A percentile compares a stretch with the other conserved stretches of the same genome.
Conservation (phyloP, 768 basidiomycete species). For the Arthromyces matolae region DNA sequence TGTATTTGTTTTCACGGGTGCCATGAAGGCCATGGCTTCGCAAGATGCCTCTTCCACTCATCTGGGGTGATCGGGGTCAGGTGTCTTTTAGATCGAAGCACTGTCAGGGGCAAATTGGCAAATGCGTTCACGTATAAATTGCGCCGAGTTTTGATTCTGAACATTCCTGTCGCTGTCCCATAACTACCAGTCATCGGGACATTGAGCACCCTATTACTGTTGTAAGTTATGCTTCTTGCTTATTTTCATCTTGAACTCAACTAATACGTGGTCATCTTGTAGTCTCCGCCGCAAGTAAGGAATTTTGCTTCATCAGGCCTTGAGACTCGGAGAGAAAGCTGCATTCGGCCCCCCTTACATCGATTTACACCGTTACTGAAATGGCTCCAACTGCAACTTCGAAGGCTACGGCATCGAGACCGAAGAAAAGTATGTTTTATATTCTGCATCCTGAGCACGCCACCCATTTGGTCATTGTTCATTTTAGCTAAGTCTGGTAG, state of each 20-base stretch:
- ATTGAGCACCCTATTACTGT: conserved; percentile 1
- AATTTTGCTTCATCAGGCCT: no score
- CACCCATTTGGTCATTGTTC: conserved; percentile 13
- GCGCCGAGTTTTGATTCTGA: conserved; percentile 42
- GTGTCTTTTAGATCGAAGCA: conserved; percentile 41
- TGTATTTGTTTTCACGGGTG: not conserved
- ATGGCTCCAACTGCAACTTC: conserved; percentile 45
- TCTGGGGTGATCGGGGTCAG: conserved; percentile 38
- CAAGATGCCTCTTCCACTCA: conserved; percentile 10
- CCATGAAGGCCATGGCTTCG: not conserved
- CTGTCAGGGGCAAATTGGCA: conserved; percentile 51
- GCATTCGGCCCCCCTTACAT: no score
- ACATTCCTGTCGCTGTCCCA: no score
- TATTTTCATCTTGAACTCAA: not conserved
- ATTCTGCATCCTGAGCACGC: not conserved
- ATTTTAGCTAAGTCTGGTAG: conserved; percentile 48
- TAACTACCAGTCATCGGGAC: no score
- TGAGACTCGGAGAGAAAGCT: no score
- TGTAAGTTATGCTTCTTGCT: conserved; percentile 4
- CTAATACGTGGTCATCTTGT: no score
- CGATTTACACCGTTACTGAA: conserved; percentile 1
- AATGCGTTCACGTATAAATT: conserved; percentile 52
- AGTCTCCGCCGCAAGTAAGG: no score
- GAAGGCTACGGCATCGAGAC: conserved; percentile 42
- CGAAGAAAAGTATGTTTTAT: conserved; percentile 52